Conservation (phyloP, 352 stramenopile species). For the Phytophthora europaea region DNA sequence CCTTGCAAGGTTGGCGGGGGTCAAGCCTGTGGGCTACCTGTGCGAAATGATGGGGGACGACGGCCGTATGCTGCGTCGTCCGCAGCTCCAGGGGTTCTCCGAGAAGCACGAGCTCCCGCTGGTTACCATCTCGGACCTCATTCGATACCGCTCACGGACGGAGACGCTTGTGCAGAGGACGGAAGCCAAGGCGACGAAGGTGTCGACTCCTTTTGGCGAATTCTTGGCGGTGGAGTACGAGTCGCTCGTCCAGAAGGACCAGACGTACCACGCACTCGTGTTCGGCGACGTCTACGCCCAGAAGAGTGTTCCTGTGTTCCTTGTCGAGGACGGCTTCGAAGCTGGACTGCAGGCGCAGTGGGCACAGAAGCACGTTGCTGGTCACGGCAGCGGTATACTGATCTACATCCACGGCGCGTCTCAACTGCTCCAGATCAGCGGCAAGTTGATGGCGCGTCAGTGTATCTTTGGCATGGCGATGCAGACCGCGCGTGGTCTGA, state of each 20-base stretch:
- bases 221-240: conserved; percentile 75
- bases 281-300: conserved; percentile 43
- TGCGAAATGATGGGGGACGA: conserved; percentile 87
- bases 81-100: conserved; percentile 91
- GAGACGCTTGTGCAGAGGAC: conserved; percentile 66
- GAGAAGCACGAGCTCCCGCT: conserved; percentile 92
- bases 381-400: conserved; percentile 51
- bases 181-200: conserved; percentile 19
- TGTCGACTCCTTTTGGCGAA: conserved; percentile 74
- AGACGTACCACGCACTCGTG: conserved; percentile 65
- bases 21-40: conserved; percentile 87
- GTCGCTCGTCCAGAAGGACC: conserved; percentile 58
- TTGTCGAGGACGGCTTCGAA: conserved; percentile 62
- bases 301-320: conserved; percentile 62
- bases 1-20: conserved; percentile 92
- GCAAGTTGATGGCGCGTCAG: conserved; percentile 83
- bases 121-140: conserved; percentile 97
- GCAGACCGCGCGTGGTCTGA: conserved; percentile 69
- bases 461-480: conserved; percentile 85
- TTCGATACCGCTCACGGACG: conserved; percentile 91
- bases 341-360: conserved; percentile 64
- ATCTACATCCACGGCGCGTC: conserved; percentile 67
- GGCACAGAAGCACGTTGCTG: conserved; percentile 61
- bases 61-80: conserved; percentile 76
- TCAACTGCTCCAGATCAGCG: conserved; percentile 74